These are phyloP conservation scores for Peziza echinospora DNA, from an alignment of 495 filamentous ascomycete genomes.

Conservation along the genomic window DNA sequence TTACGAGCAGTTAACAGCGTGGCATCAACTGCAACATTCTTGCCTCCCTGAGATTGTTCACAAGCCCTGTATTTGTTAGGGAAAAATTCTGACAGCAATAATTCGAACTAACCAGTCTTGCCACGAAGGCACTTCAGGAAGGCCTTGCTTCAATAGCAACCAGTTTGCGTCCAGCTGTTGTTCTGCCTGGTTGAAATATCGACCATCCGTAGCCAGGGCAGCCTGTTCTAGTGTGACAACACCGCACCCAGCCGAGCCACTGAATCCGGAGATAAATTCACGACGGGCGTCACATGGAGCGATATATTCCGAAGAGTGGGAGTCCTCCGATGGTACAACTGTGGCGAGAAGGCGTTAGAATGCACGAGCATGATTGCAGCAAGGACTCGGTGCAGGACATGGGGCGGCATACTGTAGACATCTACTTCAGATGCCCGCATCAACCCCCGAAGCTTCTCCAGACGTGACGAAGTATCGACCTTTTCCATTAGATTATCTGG, in stretches of 20 bases:
- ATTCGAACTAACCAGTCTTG: conserved; percentile 64
- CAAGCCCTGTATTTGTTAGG: conserved; percentile 32
- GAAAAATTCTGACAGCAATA: neutral
- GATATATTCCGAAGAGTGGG: conserved; percentile 95
- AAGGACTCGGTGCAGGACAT: neutral
- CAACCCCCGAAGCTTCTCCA: conserved; percentile 54
- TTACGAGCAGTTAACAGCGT: conserved; percentile 58
- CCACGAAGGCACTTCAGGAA: conserved; percentile 89
- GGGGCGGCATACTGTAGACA: conserved; percentile 59
- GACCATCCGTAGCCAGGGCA: conserved; percentile 80
- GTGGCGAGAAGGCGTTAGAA: conserved; percentile 6
- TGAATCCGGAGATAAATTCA: conserved; percentile 85
- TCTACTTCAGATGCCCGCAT: conserved; percentile 72
- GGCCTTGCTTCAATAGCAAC: conserved; percentile 74
- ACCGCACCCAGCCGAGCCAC: conserved; percentile 83
- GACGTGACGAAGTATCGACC: conserved; percentile 59
- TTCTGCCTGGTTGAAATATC: conserved; percentile 93
- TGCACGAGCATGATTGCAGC: neutral
- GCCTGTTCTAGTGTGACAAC: conserved; percentile 74
- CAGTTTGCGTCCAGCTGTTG: conserved; percentile 88
- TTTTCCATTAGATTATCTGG: conserved; percentile 48
- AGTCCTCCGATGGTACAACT: conserved; percentile 97
- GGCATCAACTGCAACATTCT: conserved; percentile 80
- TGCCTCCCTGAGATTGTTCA: conserved; percentile 63
- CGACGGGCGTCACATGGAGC: conserved; percentile 79